Base-by-base conservation (phyloP, 192 early-diverging fungal genomes). In the Obelidium mucronatum region DNA sequence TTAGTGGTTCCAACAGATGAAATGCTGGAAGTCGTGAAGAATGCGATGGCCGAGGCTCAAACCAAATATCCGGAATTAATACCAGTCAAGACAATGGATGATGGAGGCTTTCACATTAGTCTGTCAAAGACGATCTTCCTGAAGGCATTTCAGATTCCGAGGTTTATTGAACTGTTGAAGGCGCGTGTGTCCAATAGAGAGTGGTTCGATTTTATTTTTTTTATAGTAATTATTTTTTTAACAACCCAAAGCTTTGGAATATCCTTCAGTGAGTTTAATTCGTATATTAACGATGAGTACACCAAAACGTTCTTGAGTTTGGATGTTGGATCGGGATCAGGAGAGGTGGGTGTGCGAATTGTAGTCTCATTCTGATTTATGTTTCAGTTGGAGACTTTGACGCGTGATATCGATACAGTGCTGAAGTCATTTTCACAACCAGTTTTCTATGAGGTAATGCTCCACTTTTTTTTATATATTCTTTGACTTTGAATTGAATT, bases 291-390 rank as follows among this genome's bases (percentile, higher is more conserved):
- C 30, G 69, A 71, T 22, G 69, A 71, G 33, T 5, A 37, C 13
- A 56, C 69, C 13, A 71, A 71, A 30, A 54, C 51, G 8, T 71
- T 71, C 35, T 59, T 71, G 52, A 71, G 69, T 36, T 56, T 71
- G 31, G 69, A 71, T 56, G 55, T 71, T 15, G 69, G 69, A n/a
- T 30, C 53, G 1, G 69, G 69, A 5, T n/a, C 37, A 2, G 31
- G 1, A 4, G 53, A 71, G 53, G 69, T 71, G 24, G 30, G 13
- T 4, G 26, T 19, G 1, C 24, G 17, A 51, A 26, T 36, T 39
- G 24, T 31, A 30, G 6, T 48, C 44, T 35, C 19, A 58, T 22
- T 0, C 33, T 54, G 31, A 54, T 34, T 56, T 34, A 30, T 34
- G 26, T 34, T 56, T 37, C 22, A 71, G 69, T 35, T 71, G 34